phyloP scores from a whole-genome alignment of 345 rosid species.

The Camelina laxa region DNA sequence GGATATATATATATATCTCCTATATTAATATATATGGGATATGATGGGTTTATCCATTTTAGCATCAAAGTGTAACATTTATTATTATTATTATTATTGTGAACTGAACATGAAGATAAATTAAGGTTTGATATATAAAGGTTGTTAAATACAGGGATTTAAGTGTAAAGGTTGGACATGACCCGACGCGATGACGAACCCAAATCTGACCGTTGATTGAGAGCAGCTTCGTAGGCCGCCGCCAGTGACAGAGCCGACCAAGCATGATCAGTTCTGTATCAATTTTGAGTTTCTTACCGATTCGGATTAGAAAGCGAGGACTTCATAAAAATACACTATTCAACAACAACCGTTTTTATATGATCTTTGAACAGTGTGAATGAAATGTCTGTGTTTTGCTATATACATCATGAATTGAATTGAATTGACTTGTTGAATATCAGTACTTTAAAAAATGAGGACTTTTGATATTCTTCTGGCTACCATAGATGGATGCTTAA shows the following conservation, averaged over 20 bases:
- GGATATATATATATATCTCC: too few relatives aligned
- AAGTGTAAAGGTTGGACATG: neutral
- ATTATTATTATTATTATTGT: too few relatives aligned
- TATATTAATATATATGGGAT: too few relatives aligned
- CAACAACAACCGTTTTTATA: neutral
- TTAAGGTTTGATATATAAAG: too few relatives aligned
- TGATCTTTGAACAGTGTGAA: too few relatives aligned
- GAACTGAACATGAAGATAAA: too few relatives aligned
- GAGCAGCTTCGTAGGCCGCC: neutral
- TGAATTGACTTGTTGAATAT: neutral
- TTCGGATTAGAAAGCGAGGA: neutral
- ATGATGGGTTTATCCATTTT: too few relatives aligned
- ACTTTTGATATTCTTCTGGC: neutral
- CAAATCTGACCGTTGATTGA: neutral
- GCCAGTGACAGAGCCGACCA: conserved; percentile 1
- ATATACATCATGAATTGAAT: neutral
- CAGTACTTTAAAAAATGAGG: neutral
- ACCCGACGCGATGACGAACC: conserved; percentile 6
- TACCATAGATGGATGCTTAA: too few relatives aligned
- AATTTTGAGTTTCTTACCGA: neutral
- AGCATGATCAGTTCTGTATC: neutral
- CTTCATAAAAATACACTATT: neutral
- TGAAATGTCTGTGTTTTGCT: neutral
- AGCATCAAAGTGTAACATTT: too few relatives aligned
- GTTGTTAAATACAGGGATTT: neutral